phyloP scores from a whole-genome alignment of 768 basidiomycete genomes.

The Tubosaeta sp. region DNA sequence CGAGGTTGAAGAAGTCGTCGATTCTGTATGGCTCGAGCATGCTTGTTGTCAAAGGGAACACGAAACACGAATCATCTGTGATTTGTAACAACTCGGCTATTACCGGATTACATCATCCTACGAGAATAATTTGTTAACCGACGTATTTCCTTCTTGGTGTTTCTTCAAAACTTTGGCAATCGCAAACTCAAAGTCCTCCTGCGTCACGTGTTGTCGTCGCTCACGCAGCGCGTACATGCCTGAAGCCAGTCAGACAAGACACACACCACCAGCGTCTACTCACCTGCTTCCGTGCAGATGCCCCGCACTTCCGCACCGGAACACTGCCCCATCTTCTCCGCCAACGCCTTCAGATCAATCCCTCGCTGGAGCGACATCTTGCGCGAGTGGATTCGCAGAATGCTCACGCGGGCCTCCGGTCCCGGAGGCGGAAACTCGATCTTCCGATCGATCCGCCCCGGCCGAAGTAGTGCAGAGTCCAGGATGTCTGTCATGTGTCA shows the following conservation, averaged over 20 bases:
- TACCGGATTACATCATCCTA: slow-evolving; percentile 34
- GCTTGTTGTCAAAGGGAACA: neutral
- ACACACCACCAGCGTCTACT: slow-evolving; percentile 12
- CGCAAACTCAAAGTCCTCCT: slow-evolving; percentile 98
- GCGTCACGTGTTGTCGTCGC: slow-evolving; percentile 93
- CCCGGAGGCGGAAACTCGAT: slow-evolving; percentile 99
- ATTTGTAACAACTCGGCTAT: slow-evolving; percentile 3
- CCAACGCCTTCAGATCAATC: slow-evolving; percentile 92
- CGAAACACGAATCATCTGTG: neutral
- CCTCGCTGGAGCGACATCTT: slow-evolving; percentile 99
- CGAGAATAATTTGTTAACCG: slow-evolving; percentile 91
- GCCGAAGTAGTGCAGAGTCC: slow-evolving; percentile 87
- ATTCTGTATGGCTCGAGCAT: slow-evolving; percentile 32
- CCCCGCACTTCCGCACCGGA: slow-evolving; percentile 97
- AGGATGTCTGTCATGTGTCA: slow-evolving; percentile 64
- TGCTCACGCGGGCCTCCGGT: slow-evolving; percentile 95
- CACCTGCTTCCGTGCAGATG: slow-evolving; percentile 95
- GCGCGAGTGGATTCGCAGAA: slow-evolving; percentile 92
- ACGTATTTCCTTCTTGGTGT: slow-evolving; percentile 93
- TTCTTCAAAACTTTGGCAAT: slow-evolving; percentile 97
- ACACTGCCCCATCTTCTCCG: slow-evolving; percentile 99
- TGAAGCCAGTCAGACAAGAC: slow-evolving; percentile 21
- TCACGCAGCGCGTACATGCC: slow-evolving; percentile 98
- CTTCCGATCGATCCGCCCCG: slow-evolving; percentile 94
- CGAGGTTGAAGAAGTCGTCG: slow-evolving; percentile 65